Evolutionary conservation across 768 basidiomycete genomes (phyloP), one percentile per base, ranked within the genome.

Genomic region (Coprinellus micaceus): DNA sequence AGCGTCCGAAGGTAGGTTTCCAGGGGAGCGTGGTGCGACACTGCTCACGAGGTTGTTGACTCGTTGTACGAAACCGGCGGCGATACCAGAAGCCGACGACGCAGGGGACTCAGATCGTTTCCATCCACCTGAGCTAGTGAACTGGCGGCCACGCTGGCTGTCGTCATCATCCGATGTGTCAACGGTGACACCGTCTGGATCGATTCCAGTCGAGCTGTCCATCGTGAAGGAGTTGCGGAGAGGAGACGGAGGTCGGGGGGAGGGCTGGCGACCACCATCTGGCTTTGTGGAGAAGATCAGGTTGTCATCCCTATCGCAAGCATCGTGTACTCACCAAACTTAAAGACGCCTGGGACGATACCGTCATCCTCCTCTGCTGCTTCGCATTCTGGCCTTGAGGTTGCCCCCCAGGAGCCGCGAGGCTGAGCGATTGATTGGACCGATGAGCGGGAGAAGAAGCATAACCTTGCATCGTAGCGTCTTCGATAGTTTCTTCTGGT

Each of bases 61-160:
- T 37, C 85, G 81, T 59, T 89, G 86, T 5, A 88, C 88, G 55
- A 92, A 78, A 69, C 78, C 87, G 15, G 86, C 78, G 40, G 89
- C 90, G 57, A 91, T 80, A 63, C 85, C 79, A 29, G 87, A 82
- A 11, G 91, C 82, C 15, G 89, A 90, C 1, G 89, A 82, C 2
- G 85, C 71, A 1, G 86, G 84, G 0, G 86, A 87, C 12, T 82
- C 81, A 0, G 86, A 81, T 49, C 74, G 67, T 45, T 69, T 74
- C 66, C 74, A 72, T 46, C n/a, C n/a, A n/a, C n/a, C n/a, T n/a
- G n/a, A n/a, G n/a, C n/a, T n/a, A n/a, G n/a, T n/a, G n/a, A n/a
- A n/a, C n/a, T 64, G 60, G 26, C 60, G 57, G 71, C 54, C 63
- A 63, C 65, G 66, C 37, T 69, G 73, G 39, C 62, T 58, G 51